phyloP scores from a whole-genome alignment of 352 stramenopile genomes.

The Phytophthora sp. region DNA sequence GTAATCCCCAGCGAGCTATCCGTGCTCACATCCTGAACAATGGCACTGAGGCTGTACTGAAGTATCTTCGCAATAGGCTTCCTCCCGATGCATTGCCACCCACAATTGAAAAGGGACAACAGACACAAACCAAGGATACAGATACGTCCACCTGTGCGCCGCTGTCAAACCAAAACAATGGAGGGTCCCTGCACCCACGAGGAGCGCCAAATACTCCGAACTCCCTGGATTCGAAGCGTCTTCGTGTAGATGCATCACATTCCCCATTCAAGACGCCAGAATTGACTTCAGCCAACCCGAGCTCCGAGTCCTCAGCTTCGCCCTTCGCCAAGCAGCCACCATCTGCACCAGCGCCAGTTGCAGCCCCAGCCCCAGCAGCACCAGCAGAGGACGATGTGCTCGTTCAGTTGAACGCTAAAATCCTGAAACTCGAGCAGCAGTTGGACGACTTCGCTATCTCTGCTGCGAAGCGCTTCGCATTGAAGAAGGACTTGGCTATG shows the following conservation, averaged over 20 bases:
- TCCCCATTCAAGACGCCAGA: slow-evolving; percentile 23
- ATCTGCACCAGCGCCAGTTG: slow-evolving; percentile 1
- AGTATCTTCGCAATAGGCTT: slow-evolving; percentile 71
- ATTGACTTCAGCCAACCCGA: slow-evolving; percentile 12
- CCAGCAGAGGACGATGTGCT: slow-evolving; percentile 36
- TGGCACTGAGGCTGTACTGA: slow-evolving; percentile 76
- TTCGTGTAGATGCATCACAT: slow-evolving; percentile 34
- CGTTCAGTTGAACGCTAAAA: slow-evolving; percentile 48
- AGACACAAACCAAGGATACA: slow-evolving; percentile 17
- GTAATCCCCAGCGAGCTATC: slow-evolving; percentile 82
- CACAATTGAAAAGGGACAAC: slow-evolving; percentile 23
- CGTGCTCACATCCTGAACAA: slow-evolving; percentile 67
- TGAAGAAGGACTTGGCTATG: slow-evolving; percentile 87
- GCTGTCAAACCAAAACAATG: slow-evolving; percentile 28
- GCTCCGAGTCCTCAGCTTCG: slow-evolving; percentile 8
- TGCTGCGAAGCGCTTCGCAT: slow-evolving; percentile 65
- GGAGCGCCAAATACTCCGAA: slow-evolving; percentile 16
- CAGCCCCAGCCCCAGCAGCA: neutral
- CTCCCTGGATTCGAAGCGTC: slow-evolving; percentile 38
- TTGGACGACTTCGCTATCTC: slow-evolving; percentile 76
- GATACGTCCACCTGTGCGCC: slow-evolving; percentile 17
- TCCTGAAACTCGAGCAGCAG: slow-evolving; percentile 54
- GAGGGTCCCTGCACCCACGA: slow-evolving; percentile 5
- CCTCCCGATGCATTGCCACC: slow-evolving; percentile 35
- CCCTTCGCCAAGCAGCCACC: slow-evolving; percentile 14